These are phyloP conservation scores for Withania somnifera DNA, from an alignment of 305 asterid species.

Conservation along the genomic window DNA sequence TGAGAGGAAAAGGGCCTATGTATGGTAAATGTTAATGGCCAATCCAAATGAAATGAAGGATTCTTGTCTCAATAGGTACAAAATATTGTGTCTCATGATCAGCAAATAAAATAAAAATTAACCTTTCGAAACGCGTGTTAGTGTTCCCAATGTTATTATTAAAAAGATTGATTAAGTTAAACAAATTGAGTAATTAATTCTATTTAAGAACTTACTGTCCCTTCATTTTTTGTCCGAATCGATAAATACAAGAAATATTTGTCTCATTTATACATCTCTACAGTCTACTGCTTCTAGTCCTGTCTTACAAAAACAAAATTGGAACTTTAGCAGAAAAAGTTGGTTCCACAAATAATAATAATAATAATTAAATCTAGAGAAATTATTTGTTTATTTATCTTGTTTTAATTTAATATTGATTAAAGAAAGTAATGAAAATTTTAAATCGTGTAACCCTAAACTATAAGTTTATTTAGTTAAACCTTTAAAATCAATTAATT, in stretches of 20 bases:
- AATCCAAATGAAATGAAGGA: neutral
- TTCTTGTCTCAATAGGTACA: slow-evolving; percentile 2
- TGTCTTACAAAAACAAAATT: neutral
- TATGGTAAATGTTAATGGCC: neutral
- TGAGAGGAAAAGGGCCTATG: neutral
- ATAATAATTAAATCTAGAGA: too few species aligned
- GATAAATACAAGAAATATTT: slow-evolving; percentile 5
- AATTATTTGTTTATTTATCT: too few species aligned
- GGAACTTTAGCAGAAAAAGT: neutral
- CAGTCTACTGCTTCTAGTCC: neutral
- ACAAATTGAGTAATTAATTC: neutral
- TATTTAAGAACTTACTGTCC: neutral
- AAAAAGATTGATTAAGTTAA: neutral
- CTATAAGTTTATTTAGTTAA: too few species aligned
- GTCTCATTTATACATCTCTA: slow-evolving; percentile 3
- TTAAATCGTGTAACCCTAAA: too few species aligned
- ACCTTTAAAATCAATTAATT: too few species aligned
- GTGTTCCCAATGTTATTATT: too few species aligned
- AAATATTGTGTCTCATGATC: slow-evolving; percentile 6
- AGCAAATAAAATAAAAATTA: slow-evolving; percentile 12
- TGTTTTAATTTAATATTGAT: too few species aligned
- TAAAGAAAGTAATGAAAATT: too few species aligned
- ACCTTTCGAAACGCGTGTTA: slow-evolving; percentile 5
- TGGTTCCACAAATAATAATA: neutral
- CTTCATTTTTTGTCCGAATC: slow-evolving; percentile 20